These are phyloP conservation scores for Arachnomyces sp. DNA, from an alignment of 2,329 filamentous ascomycete species.

Conservation along the genomic window DNA sequence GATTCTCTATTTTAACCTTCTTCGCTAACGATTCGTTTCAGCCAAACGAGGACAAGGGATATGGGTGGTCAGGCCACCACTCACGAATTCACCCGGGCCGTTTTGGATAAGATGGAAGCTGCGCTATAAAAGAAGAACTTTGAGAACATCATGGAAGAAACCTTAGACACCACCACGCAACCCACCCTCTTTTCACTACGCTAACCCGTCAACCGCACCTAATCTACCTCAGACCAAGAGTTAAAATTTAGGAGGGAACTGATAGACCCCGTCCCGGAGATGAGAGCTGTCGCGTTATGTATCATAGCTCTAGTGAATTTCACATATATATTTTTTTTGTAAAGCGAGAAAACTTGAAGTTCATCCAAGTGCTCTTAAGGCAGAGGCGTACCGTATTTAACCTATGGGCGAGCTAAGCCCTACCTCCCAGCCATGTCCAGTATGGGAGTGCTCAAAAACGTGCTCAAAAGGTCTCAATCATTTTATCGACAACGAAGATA, in stretches of 20 bases:
- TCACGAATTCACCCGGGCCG: conserved; percentile 88
- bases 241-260: not conserved
- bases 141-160: not conserved
- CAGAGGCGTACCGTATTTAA: too few species aligned
- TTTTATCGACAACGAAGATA: too few species aligned
- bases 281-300: conserved; percentile 1
- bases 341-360: too few species aligned
- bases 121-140: conserved; percentile 42
- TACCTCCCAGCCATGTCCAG: too few species aligned
- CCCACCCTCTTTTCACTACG: too few species aligned
- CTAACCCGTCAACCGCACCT: too few species aligned
- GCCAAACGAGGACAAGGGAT: conserved; percentile 80
- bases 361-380: too few species aligned
- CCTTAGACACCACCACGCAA: too few species aligned
- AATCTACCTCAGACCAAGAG: too few species aligned
- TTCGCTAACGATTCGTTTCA: conserved; percentile 29
- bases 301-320: conserved; percentile 1
- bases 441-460: too few species aligned
- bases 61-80: conserved; percentile 90
- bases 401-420: too few species aligned
- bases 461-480: too few species aligned
- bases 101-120: conserved; percentile 89
- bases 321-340: not conserved
- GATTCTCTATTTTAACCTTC: not conserved
- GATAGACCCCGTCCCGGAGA: not conserved